A percentile compares a stretch with the other conserved stretches of the same genome.
These are phyloP conservation scores for Tulasnella sp. DNA, from an alignment of 768 basidiomycete genomes.

Conservation along the genomic window DNA sequence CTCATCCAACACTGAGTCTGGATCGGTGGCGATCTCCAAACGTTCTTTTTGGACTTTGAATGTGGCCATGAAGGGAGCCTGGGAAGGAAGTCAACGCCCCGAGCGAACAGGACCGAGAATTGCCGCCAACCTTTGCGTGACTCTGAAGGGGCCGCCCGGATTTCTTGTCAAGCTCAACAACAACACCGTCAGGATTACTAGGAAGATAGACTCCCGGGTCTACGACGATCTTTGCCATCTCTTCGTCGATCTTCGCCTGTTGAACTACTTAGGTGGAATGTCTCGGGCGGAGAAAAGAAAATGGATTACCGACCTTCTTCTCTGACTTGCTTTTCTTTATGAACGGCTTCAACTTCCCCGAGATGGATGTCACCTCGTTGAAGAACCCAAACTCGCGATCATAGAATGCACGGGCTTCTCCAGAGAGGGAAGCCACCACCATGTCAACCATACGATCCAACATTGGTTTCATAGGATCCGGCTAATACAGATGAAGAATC, in stretches of 20 bases:
- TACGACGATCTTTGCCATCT: slow-evolving; percentile 92
- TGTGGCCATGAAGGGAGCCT: slow-evolving; percentile 99
- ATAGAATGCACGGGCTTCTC: slow-evolving; percentile 79
- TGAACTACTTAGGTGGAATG: background rate
- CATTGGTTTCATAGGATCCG: slow-evolving; percentile 91
- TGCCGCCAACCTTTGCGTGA: slow-evolving; percentile 72
- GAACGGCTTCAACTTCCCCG: slow-evolving; percentile 90
- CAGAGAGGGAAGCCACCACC: slow-evolving; percentile 77
- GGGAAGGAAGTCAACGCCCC: background rate
- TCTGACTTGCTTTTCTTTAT: slow-evolving; percentile 93
- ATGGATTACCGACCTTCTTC: slow-evolving; percentile 59
- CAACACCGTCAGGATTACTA: slow-evolving; percentile 91
- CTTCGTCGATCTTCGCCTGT: slow-evolving; percentile 97
- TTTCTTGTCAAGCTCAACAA: slow-evolving; percentile 95
- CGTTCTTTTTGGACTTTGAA: slow-evolving; percentile 94
- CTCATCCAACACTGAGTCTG: slow-evolving; percentile 58
- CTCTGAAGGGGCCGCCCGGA: slow-evolving; percentile 93
- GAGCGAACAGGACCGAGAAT: too few species aligned
- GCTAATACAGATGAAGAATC: slow-evolving; percentile 38
- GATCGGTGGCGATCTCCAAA: slow-evolving; percentile 52
- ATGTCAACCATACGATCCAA: slow-evolving; percentile 75
- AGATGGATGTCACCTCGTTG: slow-evolving; percentile 93
- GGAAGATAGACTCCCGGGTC: slow-evolving; percentile 96
- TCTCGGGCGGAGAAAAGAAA: background rate
- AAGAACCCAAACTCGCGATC: slow-evolving; percentile 95